A percentile compares a stretch with the other conserved stretches of the same genome.
phyloP scores from a whole-genome alignment of 176 grass and related monocot genomes.

The Lolium perenne region DNA sequence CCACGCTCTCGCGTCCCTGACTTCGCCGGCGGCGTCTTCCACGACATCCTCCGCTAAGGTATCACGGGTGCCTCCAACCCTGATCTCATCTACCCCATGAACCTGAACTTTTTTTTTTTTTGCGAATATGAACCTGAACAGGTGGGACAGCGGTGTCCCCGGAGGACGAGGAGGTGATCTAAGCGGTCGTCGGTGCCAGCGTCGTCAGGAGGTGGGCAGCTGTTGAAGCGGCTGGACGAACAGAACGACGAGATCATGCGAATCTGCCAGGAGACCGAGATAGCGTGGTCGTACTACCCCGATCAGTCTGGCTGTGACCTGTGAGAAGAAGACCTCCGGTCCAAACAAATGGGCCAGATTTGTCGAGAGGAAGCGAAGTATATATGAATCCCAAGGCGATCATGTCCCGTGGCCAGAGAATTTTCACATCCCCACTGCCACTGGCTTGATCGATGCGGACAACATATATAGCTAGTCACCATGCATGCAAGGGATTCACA shows the following conservation, averaged over 20 bases:
- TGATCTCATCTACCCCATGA: conserved; percentile 72
- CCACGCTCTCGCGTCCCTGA: not conserved
- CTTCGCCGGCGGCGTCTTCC: not conserved
- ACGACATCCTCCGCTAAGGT: too few relatives aligned
- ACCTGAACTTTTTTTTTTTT: too few relatives aligned
- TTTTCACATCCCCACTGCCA: conserved; percentile 44
- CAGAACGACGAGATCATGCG: conserved; percentile 57
- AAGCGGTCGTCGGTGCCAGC: conserved; percentile 55
- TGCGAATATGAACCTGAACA: conserved; percentile 68
- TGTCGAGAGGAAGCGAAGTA: conserved; percentile 43
- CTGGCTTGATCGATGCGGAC: not conserved
- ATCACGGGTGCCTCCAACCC: conserved; percentile 10
- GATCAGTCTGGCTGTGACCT: conserved; percentile 54
- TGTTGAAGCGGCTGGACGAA: conserved; percentile 47
- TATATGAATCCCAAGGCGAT: too few relatives aligned
- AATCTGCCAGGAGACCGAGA: conserved; percentile 56
- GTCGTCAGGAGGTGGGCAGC: not conserved
- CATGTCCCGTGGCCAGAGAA: conserved; percentile 53
- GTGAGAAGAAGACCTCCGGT: conserved; percentile 61
- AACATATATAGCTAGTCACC: too few relatives aligned
- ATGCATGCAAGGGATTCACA: too few relatives aligned
- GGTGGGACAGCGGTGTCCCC: conserved; percentile 69
- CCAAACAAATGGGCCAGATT: conserved; percentile 54
- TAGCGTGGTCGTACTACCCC: conserved; percentile 52
- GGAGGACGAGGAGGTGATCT: conserved; percentile 64